Base-by-base conservation (phyloP, 2,329 filamentous ascomycete species). In the Pezicula neosporulosa region DNA sequence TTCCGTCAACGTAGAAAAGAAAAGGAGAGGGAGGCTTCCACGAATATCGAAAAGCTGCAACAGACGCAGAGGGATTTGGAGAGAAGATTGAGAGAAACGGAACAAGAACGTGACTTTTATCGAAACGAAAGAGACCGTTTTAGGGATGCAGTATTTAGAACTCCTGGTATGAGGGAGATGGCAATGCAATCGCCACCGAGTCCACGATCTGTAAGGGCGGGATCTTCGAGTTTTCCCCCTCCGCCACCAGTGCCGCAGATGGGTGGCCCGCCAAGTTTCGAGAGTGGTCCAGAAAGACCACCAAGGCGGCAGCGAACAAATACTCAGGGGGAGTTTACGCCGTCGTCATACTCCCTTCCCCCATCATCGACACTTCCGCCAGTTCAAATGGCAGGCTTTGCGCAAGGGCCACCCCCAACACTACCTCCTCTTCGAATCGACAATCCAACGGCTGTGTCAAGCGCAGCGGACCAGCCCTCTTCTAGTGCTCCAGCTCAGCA, bases 1-100 rank as follows among this genome's bases (percentile, higher is more conserved):
- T 94, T 95, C 58, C 81, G 90, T 50, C 83, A 85, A 63, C 81
- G 91, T 53, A 85, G 90, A 64, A 95, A 95, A 71, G 89, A 91
- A 63, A 86, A 87, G 66, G 89, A 93, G 66, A 82, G 81, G 60
- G 86, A 90, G 66, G 86, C 86, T 51, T 81, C 82, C 15, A 77
- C 79, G 49, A 85, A 81, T 46, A 84, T 93, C 56, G 77, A 87
- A 47, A 81, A 84, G 58, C 73, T 93, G 49, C 85, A 90, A 63
- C 83, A 89, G 63, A 80, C 86, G 57, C 77, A 86, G 49, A 80
- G 85, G 45, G 83, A 90, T n/a, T 70, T 90, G 52, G 72, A 78
- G 51, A 72, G 73, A 30, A 72, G 74, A 27, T 28, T 81, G 6
- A 76, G 78, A 30, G 76, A 81, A 8, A 54, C 78, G 30, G 77